phyloP scores from a whole-genome alignment of 352 stramenopile genomes.

The Achlya hypogyna region DNA sequence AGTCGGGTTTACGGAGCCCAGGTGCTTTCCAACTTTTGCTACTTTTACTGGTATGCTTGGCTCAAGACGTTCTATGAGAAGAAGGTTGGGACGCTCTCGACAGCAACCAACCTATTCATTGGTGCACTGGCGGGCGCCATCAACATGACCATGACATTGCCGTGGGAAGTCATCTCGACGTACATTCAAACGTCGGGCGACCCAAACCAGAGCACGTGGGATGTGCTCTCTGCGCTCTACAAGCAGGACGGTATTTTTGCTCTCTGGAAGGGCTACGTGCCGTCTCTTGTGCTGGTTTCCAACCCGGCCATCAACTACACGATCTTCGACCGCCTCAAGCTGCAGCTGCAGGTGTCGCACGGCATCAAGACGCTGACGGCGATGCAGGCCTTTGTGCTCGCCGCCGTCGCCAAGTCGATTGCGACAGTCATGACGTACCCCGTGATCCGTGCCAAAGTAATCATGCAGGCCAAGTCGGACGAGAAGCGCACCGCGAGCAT shows the following conservation, averaged over 20 bases:
- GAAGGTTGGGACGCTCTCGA: constrained; percentile 31
- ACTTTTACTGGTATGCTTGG: constrained; percentile 83
- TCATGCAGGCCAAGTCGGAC: constrained; percentile 78
- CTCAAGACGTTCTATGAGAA: constrained; percentile 55
- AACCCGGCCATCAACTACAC: constrained; percentile 88
- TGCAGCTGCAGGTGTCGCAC: constrained; percentile 38
- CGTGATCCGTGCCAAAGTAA: constrained; percentile 80
- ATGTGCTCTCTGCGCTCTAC: constrained; percentile 51
- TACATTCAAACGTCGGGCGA: constrained; percentile 59
- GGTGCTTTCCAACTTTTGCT: constrained; percentile 66
- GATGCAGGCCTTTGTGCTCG: constrained; percentile 70
- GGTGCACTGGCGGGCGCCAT: constrained; percentile 71
- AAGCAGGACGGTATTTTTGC: constrained; percentile 53
- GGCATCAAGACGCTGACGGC: constrained; percentile 29
- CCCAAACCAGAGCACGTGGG: constrained; percentile 32
- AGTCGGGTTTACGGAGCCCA: too few species aligned
- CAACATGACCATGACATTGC: constrained; percentile 83
- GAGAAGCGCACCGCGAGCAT: constrained; percentile 40
- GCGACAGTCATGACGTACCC: constrained; percentile 83
- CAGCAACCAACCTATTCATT: constrained; percentile 60
- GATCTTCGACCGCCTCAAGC: constrained; percentile 80
- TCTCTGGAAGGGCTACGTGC: constrained; percentile 84
- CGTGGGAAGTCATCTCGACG: constrained; percentile 82
- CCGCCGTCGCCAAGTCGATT: constrained; percentile 70
- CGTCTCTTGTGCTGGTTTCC: constrained; percentile 78